These are phyloP conservation scores for Scheffersomyces coipomensis DNA, from an alignment of 805 yeast species.

Conservation along the genomic window DNA sequence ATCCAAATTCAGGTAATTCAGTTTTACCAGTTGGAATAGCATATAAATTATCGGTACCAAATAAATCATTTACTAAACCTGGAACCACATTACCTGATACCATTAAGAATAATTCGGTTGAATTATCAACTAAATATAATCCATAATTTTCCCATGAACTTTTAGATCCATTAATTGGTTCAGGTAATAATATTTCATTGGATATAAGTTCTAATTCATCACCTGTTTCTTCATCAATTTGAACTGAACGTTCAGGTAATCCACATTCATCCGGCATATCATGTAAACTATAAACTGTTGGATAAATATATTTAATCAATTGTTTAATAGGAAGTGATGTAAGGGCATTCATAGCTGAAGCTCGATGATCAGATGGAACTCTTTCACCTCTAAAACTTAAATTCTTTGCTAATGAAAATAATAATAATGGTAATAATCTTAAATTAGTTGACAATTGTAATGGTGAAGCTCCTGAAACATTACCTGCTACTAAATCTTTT, in stretches of 20 bases:
- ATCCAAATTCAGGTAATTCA: slow-evolving; percentile 70
- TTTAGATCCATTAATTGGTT: slow-evolving; percentile 76
- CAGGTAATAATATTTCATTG: slow-evolving; percentile 74
- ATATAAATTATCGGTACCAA: slow-evolving; percentile 71
- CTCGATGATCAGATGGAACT: slow-evolving; percentile 87
- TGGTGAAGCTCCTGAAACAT: slow-evolving; percentile 92
- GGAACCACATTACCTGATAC: slow-evolving; percentile 95
- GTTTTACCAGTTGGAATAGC: slow-evolving; percentile 80
- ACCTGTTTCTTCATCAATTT: slow-evolving; percentile 40
- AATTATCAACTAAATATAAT: slow-evolving; percentile 84
- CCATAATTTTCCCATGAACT: slow-evolving; percentile 81
- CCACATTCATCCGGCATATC: slow-evolving; percentile 94
- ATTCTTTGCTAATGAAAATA: slow-evolving; percentile 80
- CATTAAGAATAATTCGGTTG: slow-evolving; percentile 86
- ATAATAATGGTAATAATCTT: slow-evolving; percentile 85
- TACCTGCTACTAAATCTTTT: slow-evolving; percentile 87
- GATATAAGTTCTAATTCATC: slow-evolving; percentile 32
- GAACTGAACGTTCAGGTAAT: no score
- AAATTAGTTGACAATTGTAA: slow-evolving; percentile 81
- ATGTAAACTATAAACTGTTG: slow-evolving; percentile 85
- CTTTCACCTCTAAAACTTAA: slow-evolving; percentile 77
- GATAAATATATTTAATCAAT: slow-evolving; percentile 78
- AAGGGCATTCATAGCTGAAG: slow-evolving; percentile 79
- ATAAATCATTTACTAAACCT: slow-evolving; percentile 79
- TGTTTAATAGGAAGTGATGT: slow-evolving; percentile 78